phyloP scores from a whole-genome alignment of 2,329 filamentous ascomycete species.

The Pestalotiopsis sp. region DNA sequence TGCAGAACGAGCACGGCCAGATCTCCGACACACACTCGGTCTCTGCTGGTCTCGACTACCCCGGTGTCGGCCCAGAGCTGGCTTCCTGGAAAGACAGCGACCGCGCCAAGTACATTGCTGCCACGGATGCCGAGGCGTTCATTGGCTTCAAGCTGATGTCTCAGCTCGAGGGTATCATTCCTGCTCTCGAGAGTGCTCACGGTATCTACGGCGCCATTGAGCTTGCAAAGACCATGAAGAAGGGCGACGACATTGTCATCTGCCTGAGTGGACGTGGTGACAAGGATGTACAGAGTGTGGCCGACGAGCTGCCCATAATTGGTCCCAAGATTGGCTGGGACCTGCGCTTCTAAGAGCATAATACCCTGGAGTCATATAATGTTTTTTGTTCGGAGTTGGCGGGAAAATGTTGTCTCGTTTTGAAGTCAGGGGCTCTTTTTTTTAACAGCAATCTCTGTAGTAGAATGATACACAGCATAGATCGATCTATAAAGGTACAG shows the following conservation, averaged over 20 bases:
- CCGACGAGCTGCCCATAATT: conserved; percentile 86
- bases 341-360: conserved; percentile 55
- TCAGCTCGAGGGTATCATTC: conserved; percentile 94
- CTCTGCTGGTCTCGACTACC: conserved; percentile 95
- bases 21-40: conserved; percentile 95
- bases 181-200: conserved; percentile 90
- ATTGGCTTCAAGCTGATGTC: conserved; percentile 82
- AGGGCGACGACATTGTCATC: conserved; percentile 88
- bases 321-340: conserved; percentile 86
- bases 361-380: not conserved
- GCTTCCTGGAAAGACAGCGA: conserved; percentile 89
- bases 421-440: not conserved
- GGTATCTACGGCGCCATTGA: conserved; percentile 88
- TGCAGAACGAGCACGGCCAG: conserved; percentile 91
- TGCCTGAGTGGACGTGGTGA: conserved; percentile 92
- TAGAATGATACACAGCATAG: conserved; percentile 1
- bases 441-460: not conserved
- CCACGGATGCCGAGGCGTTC: conserved; percentile 90
- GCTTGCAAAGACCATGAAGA: conserved; percentile 88
- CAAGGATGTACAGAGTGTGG: conserved; percentile 98
- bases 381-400: conserved; percentile 9
- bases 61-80: conserved; percentile 92
- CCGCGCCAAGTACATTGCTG: conserved; percentile 85
- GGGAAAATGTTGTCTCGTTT: conserved; percentile 2
- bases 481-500: not conserved